A percentile compares a stretch with the other conserved stretches of the same genome.
Conservation (phyloP, 352 stramenopile species). For the Phytophthora podocarpi region DNA sequence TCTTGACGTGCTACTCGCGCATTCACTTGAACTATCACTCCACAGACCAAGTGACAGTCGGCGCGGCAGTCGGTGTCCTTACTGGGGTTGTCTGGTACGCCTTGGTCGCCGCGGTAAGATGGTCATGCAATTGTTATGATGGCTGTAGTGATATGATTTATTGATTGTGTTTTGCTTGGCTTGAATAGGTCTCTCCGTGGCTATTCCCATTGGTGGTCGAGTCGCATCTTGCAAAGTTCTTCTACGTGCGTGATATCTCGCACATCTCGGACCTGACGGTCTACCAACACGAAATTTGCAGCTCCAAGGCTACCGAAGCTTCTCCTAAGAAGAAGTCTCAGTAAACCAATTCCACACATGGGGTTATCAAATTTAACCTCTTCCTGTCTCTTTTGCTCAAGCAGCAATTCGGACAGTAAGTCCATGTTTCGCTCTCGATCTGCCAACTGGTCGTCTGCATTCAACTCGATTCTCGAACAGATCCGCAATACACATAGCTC, state of each 20-base stretch:
- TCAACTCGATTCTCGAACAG: neutral
- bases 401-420: neutral
- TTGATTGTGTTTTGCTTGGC: neutral
- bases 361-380: neutral
- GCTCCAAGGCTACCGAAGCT: conserved; percentile 12
- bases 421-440: conserved; percentile 1
- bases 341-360: conserved; percentile 16
- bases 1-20: conserved; percentile 71
- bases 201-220: conserved; percentile 66
- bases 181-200: conserved; percentile 45
- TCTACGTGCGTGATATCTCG: conserved; percentile 81
- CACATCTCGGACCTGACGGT: conserved; percentile 81
- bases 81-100: conserved; percentile 62
- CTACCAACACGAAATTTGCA: conserved; percentile 75
- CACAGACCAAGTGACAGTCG: conserved; percentile 68
- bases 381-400: conserved; percentile 4
- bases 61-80: conserved; percentile 50
- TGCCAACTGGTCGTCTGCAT: neutral
- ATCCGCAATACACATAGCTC: neutral
- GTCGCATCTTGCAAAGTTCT: conserved; percentile 52
- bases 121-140: neutral
- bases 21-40: conserved; percentile 84
- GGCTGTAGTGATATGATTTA: neutral
- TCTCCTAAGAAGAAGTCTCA: conserved; percentile 34
- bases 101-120: conserved; percentile 35